Evolutionary conservation across 2,329 filamentous ascomycete species (phyloP).

Genomic region (Aspergillus novofumigatus): DNA sequence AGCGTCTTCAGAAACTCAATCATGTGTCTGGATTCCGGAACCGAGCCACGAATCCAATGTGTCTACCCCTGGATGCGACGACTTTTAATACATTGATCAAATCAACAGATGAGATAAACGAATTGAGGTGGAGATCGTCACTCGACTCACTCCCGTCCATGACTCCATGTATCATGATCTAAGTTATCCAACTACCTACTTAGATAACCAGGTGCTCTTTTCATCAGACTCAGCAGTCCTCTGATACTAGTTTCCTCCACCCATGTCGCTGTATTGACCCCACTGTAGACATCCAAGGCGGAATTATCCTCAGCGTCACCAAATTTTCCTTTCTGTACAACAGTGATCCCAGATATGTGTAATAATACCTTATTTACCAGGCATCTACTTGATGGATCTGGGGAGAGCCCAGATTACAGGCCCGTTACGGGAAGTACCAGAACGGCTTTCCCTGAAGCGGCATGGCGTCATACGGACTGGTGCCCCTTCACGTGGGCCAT

Average conservation of each 20-base stretch:
- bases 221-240: not conserved
- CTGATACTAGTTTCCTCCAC: not conserved
- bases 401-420: constrained; percentile 6
- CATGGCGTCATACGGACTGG: constrained; percentile 5
- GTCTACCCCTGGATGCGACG: not conserved
- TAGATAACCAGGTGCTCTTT: not conserved
- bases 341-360: not conserved
- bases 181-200: too few species aligned
- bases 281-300: not conserved
- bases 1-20: not conserved
- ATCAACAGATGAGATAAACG: not conserved
- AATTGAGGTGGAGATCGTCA: not conserved
- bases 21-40: not conserved
- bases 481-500: constrained; percentile 17
- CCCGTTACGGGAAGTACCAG: not conserved
- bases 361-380: not conserved
- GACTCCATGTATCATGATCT: too few species aligned
- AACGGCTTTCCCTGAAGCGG: constrained; percentile 12
- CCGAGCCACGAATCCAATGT: not conserved
- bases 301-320: not conserved
- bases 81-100: not conserved
- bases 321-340: not conserved
- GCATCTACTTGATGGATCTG: not conserved
- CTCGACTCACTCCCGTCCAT: too few species aligned
- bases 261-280: not conserved